These are phyloP conservation scores for Neurospora sp. DNA, from an alignment of 495 filamentous ascomycete genomes.

Conservation along the genomic window DNA sequence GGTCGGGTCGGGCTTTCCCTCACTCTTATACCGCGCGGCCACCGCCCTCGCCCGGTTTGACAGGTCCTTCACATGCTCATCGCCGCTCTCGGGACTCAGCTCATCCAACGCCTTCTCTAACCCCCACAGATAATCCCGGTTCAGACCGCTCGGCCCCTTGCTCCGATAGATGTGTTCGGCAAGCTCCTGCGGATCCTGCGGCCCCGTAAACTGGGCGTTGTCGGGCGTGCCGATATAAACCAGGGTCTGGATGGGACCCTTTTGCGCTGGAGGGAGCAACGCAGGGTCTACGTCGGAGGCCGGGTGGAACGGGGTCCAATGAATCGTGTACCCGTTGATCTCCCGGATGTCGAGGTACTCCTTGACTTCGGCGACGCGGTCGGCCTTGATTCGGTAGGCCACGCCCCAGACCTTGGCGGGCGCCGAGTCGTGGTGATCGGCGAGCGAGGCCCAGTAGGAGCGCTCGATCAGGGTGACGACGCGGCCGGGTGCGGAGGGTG, in stretches of 20 bases:
- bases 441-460: conserved; percentile 66
- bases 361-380: conserved; percentile 68
- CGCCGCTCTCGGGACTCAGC: conserved; percentile 67
- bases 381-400: conserved; percentile 75
- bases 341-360: conserved; percentile 89
- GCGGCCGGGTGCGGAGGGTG: conserved; percentile 72
- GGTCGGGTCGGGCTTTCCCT: conserved; percentile 6
- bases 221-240: conserved; percentile 93
- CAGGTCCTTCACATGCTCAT: conserved; percentile 68
- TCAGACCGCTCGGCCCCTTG: conserved; percentile 77
- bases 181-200: conserved; percentile 68
- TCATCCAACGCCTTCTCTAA: conserved; percentile 68
- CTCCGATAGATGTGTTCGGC: conserved; percentile 75
- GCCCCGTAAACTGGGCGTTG: conserved; percentile 87
- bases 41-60: conserved; percentile 46
- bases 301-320: conserved; percentile 74
- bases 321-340: conserved; percentile 91
- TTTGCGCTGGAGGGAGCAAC: conserved; percentile 3
- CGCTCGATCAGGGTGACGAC: conserved; percentile 89
- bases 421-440: conserved; percentile 53
- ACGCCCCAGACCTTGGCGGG: conserved; percentile 69
- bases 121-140: conserved; percentile 80
- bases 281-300: conserved; percentile 28
- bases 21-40: conserved; percentile 11
- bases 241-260: conserved; percentile 38